Conservation (phyloP, 1,284 basidiomycete genomes). For the Papiliotrema laurentii region DNA sequence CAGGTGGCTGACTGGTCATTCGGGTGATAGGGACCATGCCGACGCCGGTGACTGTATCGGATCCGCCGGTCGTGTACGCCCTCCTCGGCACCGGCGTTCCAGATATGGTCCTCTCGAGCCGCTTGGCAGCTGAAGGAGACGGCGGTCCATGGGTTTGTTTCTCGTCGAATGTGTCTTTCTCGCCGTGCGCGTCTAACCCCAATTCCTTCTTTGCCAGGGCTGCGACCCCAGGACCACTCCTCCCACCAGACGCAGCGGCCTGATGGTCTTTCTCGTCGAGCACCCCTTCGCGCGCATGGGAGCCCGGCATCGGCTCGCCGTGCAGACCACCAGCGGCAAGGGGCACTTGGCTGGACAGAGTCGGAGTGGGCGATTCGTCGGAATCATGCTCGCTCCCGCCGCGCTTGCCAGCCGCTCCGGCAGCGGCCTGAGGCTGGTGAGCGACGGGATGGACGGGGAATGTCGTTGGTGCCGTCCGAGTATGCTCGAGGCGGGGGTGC, state of each 20-base stretch:
- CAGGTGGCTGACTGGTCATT: conserved; percentile 26
- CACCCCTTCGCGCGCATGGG: conserved; percentile 2
- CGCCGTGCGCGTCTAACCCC: conserved; percentile 5
- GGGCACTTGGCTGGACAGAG: conserved; percentile 8
- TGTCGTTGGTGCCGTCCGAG: conserved; percentile 18
- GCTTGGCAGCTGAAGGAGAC: not conserved
- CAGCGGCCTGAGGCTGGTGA: not conserved
- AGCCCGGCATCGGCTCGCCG: conserved; percentile 16
- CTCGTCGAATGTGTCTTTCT: conserved; percentile 1
- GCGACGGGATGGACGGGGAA: conserved; percentile 11
- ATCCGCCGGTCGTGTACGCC: conserved; percentile 5
- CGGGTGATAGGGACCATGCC: conserved; percentile 29
- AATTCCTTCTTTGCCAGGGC: conserved; percentile 13
- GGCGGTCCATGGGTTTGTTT: not conserved
- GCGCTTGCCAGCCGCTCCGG: not conserved
- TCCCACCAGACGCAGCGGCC: conserved; percentile 11
- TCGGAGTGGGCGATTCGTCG: conserved; percentile 19
- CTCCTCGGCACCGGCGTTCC: conserved; percentile 9
- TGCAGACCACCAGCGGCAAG: conserved; percentile 12
- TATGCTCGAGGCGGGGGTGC: conserved; percentile 8
- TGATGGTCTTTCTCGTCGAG: conserved; percentile 18
- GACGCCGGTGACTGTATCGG: conserved; percentile 8
- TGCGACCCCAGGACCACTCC: conserved; percentile 10
- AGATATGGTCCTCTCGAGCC: conserved; percentile 11
- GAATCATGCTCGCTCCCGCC: not conserved